Evolutionary conservation across 805 yeast genomes (phyloP).

Genomic region (Candida ulmi): DNA sequence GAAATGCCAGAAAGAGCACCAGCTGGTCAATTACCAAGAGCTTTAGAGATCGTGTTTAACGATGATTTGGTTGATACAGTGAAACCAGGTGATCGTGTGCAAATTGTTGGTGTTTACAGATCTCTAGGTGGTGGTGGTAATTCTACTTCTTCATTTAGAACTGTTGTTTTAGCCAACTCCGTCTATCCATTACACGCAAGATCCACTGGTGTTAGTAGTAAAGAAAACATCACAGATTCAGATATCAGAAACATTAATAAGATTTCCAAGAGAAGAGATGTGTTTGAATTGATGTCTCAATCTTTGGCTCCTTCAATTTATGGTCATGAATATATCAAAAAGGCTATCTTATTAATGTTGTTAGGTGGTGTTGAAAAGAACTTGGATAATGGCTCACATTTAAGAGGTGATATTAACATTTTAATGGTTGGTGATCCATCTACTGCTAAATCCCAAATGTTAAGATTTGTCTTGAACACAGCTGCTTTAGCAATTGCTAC

Average conservation of each 20-base stretch:
- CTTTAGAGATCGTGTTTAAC: conserved; percentile 87
- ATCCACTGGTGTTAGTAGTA: conserved; percentile 76
- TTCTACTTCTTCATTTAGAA: conserved; percentile 63
- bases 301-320: conserved; percentile 95
- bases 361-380: conserved; percentile 94
- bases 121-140: conserved; percentile 72
- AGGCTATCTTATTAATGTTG: conserved; percentile 85
- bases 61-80: conserved; percentile 89
- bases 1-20: conserved; percentile 98
- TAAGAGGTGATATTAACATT: conserved; percentile 95
- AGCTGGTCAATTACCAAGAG: conserved; percentile 94
- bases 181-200: conserved; percentile 84
- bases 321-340: conserved; percentile 87
- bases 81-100: conserved; percentile 95
- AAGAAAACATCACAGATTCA: conserved; percentile 62
- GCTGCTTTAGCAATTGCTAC: conserved; percentile 96
- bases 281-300: conserved; percentile 74
- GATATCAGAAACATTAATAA: conserved; percentile 86
- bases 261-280: conserved; percentile 60
- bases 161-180: conserved; percentile 84
- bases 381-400: conserved; percentile 89
- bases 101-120: conserved; percentile 88
- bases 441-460: conserved; percentile 94
- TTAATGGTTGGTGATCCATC: conserved; percentile 99
- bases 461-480: conserved; percentile 89